Conservation (phyloP, 2,329 filamentous ascomycete genomes). For the Chlorencoelia australis region DNA sequence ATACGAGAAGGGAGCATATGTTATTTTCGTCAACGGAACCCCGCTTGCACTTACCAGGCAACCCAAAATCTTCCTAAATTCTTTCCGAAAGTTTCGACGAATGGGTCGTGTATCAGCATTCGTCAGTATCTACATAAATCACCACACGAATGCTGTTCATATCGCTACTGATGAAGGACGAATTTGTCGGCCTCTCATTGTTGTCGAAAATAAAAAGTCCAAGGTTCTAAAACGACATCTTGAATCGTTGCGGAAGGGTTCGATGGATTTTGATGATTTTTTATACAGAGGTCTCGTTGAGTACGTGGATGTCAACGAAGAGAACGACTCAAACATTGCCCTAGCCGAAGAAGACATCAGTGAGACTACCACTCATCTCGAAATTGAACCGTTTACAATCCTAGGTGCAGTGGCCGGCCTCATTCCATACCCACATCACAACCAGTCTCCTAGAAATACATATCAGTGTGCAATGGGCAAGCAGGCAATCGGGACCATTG, state of each 20-base stretch:
- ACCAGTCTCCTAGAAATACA: constrained; percentile 96
- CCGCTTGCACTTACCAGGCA: constrained; percentile 79
- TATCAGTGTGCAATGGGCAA: constrained; percentile 99
- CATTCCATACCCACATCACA: constrained; percentile 97
- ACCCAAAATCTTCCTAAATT: constrained; percentile 76
- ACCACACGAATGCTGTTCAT: constrained; percentile 82
- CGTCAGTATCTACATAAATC: constrained; percentile 92
- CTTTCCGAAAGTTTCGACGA: constrained; percentile 77
- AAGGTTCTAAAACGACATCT: constrained; percentile 73
- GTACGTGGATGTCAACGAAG: constrained; percentile 96
- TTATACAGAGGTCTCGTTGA: constrained; percentile 83
- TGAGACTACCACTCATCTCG: constrained; percentile 78
- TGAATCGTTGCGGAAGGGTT: constrained; percentile 70
- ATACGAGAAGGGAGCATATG: constrained; percentile 72
- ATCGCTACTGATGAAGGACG: constrained; percentile 95
- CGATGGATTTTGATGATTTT: constrained; percentile 88
- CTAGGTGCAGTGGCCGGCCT: constrained; percentile 90
- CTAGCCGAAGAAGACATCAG: constrained; percentile 80
- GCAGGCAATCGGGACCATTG: constrained; percentile 97
- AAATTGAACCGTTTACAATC: constrained; percentile 97
- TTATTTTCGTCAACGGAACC: constrained; percentile 92
- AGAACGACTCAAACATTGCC: constrained; percentile 91
- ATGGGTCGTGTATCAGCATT: constrained; percentile 92
- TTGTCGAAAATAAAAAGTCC: constrained; percentile 80
- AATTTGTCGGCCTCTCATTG: constrained; percentile 90